Conservation (phyloP, 805 yeast species). For the Starmerella stigmatis region DNA sequence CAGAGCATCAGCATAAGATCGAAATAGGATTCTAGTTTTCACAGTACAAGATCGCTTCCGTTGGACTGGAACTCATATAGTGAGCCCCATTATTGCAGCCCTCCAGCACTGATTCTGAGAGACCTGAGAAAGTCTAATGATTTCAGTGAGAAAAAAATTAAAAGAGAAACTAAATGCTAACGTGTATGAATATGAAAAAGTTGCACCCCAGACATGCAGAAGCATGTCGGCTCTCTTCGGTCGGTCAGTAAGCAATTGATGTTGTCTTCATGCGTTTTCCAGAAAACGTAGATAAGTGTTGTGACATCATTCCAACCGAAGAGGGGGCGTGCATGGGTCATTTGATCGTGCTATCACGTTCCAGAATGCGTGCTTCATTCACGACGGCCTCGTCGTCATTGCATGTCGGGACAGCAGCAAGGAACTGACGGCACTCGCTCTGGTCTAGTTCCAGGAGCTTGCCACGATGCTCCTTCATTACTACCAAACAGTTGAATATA, state of each 20-base stretch:
- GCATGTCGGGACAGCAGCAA: conserved; percentile 30
- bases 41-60: no score
- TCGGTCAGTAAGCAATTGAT: conserved; percentile 8
- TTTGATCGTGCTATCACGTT: neutral
- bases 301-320: conserved; percentile 11
- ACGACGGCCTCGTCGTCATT: conserved; percentile 21
- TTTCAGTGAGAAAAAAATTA: no score
- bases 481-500: conserved; percentile 63
- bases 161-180: no score
- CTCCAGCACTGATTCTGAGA: no score
- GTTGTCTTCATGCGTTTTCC: conserved; percentile 17
- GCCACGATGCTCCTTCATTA: conserved; percentile 68
- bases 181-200: no score
- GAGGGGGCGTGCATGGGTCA: neutral
- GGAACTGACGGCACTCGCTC: conserved; percentile 71
- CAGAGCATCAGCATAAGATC: no score
- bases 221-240: no score
- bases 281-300: conserved; percentile 19
- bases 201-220: no score
- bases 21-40: no score
- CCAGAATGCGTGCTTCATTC: conserved; percentile 15
- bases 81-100: no score
- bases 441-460: conserved; percentile 79
- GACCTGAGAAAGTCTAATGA: no score
- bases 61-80: no score